A percentile compares a stretch with the other conserved stretches of the same genome.
These are phyloP conservation scores for Acacia concinna DNA, from an alignment of 331 rosid genomes.

Conservation along the genomic window DNA sequence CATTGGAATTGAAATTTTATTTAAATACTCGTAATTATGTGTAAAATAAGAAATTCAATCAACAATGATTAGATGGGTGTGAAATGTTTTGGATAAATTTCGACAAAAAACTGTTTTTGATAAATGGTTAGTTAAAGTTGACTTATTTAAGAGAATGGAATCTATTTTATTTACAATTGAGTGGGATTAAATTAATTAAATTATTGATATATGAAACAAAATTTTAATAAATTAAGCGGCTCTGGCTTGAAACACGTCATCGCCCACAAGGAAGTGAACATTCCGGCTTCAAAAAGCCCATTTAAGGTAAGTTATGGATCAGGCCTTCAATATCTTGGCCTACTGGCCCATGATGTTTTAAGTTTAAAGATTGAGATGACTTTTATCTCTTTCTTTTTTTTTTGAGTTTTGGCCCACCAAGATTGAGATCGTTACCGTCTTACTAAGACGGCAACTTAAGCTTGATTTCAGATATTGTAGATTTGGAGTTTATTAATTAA, in stretches of 20 bases:
- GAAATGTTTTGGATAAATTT: neutral
- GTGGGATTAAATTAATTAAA: neutral
- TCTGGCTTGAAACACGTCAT: neutral
- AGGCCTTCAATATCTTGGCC: too few species aligned
- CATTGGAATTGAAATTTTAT: neutral
- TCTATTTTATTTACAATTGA: neutral
- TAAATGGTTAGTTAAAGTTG: too few species aligned
- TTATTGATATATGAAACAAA: neutral
- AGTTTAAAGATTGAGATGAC: neutral
- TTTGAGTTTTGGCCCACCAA: neutral
- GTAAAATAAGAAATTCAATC: neutral
- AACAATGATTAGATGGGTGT: neutral
- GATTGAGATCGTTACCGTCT: too few species aligned
- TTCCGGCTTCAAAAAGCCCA: neutral
- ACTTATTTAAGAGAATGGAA: neutral
- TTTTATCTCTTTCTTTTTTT: too few species aligned
- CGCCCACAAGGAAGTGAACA: neutral
- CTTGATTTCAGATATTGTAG: too few species aligned
- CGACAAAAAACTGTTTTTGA: too few species aligned
- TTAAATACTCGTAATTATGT: neutral
- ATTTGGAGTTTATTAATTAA: too few species aligned
- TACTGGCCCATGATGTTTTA: neutral
- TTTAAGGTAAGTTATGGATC: too few species aligned
- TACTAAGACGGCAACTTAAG: too few species aligned
- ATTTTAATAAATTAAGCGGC: neutral